Evolutionary conservation across 2,329 filamentous ascomycete genomes (phyloP).

Genomic region (Thermoascus crustaceus): DNA sequence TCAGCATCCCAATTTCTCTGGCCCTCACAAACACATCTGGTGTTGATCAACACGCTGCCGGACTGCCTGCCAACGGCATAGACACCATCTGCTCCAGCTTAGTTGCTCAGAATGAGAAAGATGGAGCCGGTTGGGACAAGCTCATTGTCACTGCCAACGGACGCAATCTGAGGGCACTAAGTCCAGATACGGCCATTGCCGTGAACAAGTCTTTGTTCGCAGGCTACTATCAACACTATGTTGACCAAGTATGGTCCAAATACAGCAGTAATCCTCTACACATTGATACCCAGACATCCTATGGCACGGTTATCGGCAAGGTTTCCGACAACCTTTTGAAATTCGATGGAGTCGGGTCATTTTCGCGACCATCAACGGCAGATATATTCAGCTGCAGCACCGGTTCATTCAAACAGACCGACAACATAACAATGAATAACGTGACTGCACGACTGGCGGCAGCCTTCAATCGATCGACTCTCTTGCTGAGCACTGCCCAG

Average conservation of each 20-base stretch:
- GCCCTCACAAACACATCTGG: constrained; percentile 39
- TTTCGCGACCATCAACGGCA: constrained; percentile 48
- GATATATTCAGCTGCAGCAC: constrained; percentile 62
- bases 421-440: constrained; percentile 46
- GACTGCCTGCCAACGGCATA: constrained; percentile 52
- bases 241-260: constrained; percentile 43
- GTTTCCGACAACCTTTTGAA: constrained; percentile 36
- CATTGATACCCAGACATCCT: constrained; percentile 57
- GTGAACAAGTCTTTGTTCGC: constrained; percentile 40
- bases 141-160: constrained; percentile 44
- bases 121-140: constrained; percentile 55
- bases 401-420: constrained; percentile 47
- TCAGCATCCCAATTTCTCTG: constrained; percentile 55
- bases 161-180: constrained; percentile 32
- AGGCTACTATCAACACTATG: constrained; percentile 46
- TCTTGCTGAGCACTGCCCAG: constrained; percentile 47
- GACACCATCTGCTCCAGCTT: constrained; percentile 48
- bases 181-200: constrained; percentile 36
- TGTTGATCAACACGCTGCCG: constrained; percentile 45
- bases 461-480: constrained; percentile 65
- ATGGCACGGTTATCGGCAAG: constrained; percentile 47
- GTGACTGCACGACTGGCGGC: constrained; percentile 67
- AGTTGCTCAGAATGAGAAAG: constrained; percentile 45
- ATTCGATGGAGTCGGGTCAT: constrained; percentile 42
- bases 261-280: constrained; percentile 41